Evolutionary conservation across 1,284 basidiomycete species (phyloP).

Genomic region (Naganishia sp.): DNA sequence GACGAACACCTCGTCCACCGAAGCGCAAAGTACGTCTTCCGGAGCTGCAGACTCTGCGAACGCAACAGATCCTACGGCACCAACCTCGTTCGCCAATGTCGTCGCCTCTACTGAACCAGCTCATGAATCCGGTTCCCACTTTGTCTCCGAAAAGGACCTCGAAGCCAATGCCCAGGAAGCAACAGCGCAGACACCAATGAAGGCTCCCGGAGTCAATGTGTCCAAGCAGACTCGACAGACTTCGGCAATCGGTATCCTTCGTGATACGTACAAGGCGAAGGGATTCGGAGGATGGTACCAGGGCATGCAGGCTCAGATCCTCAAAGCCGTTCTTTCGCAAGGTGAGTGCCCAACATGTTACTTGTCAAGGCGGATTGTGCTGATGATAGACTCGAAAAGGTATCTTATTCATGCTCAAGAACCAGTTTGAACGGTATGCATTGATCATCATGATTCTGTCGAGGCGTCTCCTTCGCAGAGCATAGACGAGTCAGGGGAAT

Average conservation of each 20-base stretch:
- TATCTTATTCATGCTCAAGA: constrained; percentile 55
- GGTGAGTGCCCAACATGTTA: constrained; percentile 41
- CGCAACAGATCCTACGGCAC: constrained; percentile 54
- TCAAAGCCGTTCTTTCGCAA: constrained; percentile 63
- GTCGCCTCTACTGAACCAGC: constrained; percentile 34
- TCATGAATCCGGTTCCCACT: constrained; percentile 23
- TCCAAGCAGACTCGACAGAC: constrained; percentile 55
- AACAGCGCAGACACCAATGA: constrained; percentile 49
- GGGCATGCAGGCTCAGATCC: constrained; percentile 68
- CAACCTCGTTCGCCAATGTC: constrained; percentile 42
- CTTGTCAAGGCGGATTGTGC: no score
- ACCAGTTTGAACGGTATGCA: constrained; percentile 54
- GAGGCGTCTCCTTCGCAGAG: constrained; percentile 22
- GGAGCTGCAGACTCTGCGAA: neutral
- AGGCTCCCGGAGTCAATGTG: constrained; percentile 32
- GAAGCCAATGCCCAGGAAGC: constrained; percentile 57
- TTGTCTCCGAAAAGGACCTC: constrained; percentile 30
- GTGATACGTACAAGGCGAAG: constrained; percentile 70
- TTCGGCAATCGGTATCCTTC: constrained; percentile 75
- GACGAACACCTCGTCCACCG: constrained; percentile 8
- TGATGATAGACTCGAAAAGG: constrained; percentile 35
- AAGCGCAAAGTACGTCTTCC: constrained; percentile 5
- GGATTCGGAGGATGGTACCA: constrained; percentile 93
- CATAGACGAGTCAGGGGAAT: neutral
- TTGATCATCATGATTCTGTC: constrained; percentile 57